Conservation (phyloP, 192 early-diverging fungal species). For the Radiomyces spectabilis region DNA sequence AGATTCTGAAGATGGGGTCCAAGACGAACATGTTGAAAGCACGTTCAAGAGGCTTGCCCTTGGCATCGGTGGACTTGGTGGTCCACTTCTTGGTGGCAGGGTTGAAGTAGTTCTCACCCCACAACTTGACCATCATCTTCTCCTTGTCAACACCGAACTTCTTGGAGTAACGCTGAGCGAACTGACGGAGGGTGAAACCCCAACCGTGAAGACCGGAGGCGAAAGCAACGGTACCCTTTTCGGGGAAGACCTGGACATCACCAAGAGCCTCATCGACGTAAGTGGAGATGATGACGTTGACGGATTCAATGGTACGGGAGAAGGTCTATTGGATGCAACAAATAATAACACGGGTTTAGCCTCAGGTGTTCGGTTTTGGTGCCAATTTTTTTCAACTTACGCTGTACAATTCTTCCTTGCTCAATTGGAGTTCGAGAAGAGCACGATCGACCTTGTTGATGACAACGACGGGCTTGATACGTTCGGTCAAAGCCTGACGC, state of each 20-base stretch:
- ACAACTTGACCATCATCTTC: slow-evolving; percentile 93
- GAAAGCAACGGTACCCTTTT: slow-evolving; percentile 92
- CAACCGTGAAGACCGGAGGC: slow-evolving; percentile 97
- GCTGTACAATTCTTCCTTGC: slow-evolving; percentile 90
- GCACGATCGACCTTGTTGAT: slow-evolving; percentile 99
- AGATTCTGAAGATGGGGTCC: slow-evolving; percentile 95
- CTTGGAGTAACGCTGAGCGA: slow-evolving; percentile 91
- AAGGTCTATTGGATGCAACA: slow-evolving; percentile 57
- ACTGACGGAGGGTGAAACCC: slow-evolving; percentile 98
- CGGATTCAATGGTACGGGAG: slow-evolving; percentile 89
- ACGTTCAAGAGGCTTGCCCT: slow-evolving; percentile 82
- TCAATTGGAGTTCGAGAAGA: slow-evolving; percentile 89
- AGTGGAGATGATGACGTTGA: slow-evolving; percentile 95
- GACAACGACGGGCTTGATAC: slow-evolving; percentile 94
- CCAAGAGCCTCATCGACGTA: slow-evolving; percentile 83
- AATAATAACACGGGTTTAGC: background rate
- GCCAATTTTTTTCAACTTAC: slow-evolving; percentile 11
- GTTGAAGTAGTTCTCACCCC: slow-evolving; percentile 99
- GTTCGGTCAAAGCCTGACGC: slow-evolving; percentile 92
- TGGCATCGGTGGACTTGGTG: slow-evolving; percentile 59
- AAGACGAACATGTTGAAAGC: slow-evolving; percentile 94
- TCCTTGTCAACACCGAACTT: slow-evolving; percentile 94
- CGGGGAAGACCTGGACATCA: slow-evolving; percentile 87
- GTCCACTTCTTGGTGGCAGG: slow-evolving; percentile 92
- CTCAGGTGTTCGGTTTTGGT: background rate